A percentile compares a stretch with the other conserved stretches of the same genome.
Evolutionary conservation across 2,329 filamentous ascomycete species (phyloP).

Genomic region (Sporothrix phasma): DNA sequence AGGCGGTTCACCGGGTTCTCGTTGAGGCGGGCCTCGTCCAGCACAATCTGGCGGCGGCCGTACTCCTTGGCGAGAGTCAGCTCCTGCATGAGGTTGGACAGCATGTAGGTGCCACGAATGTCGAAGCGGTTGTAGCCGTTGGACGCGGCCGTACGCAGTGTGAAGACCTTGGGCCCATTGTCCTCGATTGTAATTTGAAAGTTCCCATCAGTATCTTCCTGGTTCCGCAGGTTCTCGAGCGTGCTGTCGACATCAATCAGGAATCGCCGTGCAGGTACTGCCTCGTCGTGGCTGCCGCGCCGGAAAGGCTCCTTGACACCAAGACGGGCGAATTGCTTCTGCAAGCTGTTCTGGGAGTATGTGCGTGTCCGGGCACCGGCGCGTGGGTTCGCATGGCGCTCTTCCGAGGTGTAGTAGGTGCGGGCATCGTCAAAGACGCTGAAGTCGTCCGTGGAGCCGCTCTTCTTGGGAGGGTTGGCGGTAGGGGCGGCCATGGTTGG

Average conservation of each 20-base stretch:
- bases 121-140: conserved; percentile 82
- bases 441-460: conserved; percentile 37
- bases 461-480: conserved; percentile 6
- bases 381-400: conserved; percentile 39
- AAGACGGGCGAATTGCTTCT: conserved; percentile 43
- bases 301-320: conserved; percentile 45
- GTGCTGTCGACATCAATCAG: conserved; percentile 80
- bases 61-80: conserved; percentile 86
- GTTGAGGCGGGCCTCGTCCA: conserved; percentile 83
- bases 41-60: conserved; percentile 76
- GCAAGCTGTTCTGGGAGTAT: conserved; percentile 48
- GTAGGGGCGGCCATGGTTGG: neutral
- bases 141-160: conserved; percentile 74
- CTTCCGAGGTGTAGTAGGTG: conserved; percentile 49
- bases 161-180: conserved; percentile 78
- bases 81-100: conserved; percentile 93
- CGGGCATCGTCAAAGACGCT: conserved; percentile 47
- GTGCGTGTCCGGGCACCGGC: conserved; percentile 43
- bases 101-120: conserved; percentile 90
- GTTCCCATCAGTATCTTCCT: conserved; percentile 90
- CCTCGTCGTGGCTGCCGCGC: conserved; percentile 61
- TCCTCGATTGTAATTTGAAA: conserved; percentile 98
- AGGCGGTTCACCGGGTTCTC: conserved; percentile 91
- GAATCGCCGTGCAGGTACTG: conserved; percentile 59
- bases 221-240: conserved; percentile 63